Base-by-base conservation (phyloP, 257 asterid species). In the Solanum virginianum region DNA sequence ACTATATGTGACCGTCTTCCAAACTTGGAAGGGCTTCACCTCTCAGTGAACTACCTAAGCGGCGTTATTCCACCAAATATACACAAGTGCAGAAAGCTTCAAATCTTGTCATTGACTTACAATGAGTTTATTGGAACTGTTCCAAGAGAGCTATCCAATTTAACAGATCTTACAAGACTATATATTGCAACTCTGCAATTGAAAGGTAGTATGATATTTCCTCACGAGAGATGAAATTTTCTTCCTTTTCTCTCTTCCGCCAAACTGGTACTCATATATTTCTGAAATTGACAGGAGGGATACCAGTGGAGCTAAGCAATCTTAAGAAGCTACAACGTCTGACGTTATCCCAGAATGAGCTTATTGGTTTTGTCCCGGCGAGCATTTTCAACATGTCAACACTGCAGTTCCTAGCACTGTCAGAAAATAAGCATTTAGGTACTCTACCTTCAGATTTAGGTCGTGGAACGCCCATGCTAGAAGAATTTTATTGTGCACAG, bases 351-450 rank as follows among this genome's bases (percentile, higher is more conserved):
- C 2, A 0, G 9, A 63, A 63, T 63, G 18, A 63, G 41, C 3
- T 63, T 12, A 24, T 9, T 24, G 20, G 71, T 2, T 26, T 18
- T 26, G 2, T 63, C 71, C 71, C 71, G 14, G 41, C 9, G 1
- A 63, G 9, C 71, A 63, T 63, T 63, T 63, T 63, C 71, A 63
- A 63, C 71, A 63, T 63, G 10, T 63, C 71, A 63, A 41, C 45
- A 29, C 72, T 66, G 20, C 6, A 6, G 72, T 0, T 8, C 3
- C 0, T 66, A 26, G 3, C 0, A 0, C 4, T 65, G 14, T 0
- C 0, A 29, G 11, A 0, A 66, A 66, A 65, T 45, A 66, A 66
- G n/a, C 72, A 29, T 26, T 66, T n/a, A 29, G 72, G 71, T 66
- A 66, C 72, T 66, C 72, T 66, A 15, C 72, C 72, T 26, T 66